Evolutionary conservation across 1,284 basidiomycete species (phyloP).

Genomic region (Singerocomus inundabilis): DNA sequence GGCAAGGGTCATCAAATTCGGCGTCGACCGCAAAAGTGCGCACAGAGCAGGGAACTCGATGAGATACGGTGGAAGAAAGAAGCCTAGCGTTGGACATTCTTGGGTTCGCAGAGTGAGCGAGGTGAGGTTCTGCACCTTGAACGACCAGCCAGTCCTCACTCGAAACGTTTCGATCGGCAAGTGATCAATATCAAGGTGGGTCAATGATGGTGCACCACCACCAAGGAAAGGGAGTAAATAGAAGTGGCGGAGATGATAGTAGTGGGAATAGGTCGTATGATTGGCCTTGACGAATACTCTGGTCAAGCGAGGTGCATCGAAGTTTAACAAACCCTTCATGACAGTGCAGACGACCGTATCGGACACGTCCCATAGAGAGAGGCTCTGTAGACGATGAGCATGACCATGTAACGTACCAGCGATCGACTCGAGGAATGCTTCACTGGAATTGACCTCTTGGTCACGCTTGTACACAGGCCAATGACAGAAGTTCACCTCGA

Average conservation of each 20-base stretch:
- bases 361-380: constrained; percentile 22
- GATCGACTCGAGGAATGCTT: constrained; percentile 6
- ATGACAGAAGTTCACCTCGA: constrained; percentile 15
- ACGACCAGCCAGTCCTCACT: constrained; percentile 6
- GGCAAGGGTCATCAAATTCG: constrained; percentile 12
- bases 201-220: constrained; percentile 11
- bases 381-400: constrained; percentile 9
- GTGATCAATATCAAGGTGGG: constrained; percentile 18
- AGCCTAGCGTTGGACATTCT: constrained; percentile 5
- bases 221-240: constrained; percentile 18
- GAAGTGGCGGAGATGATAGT: constrained; percentile 8
- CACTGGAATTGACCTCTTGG: not conserved
- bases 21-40: constrained; percentile 11
- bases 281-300: constrained; percentile 17
- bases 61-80: constrained; percentile 16
- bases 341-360: constrained; percentile 12
- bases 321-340: constrained; percentile 4
- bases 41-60: constrained; percentile 16
- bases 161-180: constrained; percentile 19
- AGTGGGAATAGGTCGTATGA: constrained; percentile 4
- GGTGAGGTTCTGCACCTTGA: constrained; percentile 10
- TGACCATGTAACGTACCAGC: constrained; percentile 3
- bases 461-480: constrained; percentile 5
- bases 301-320: constrained; percentile 8
- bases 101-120: constrained; percentile 17